Evolutionary conservation across 345 rosid species (phyloP), one percentile per base, ranked within the genome.

Genomic region (Kandelia obovata): DNA sequence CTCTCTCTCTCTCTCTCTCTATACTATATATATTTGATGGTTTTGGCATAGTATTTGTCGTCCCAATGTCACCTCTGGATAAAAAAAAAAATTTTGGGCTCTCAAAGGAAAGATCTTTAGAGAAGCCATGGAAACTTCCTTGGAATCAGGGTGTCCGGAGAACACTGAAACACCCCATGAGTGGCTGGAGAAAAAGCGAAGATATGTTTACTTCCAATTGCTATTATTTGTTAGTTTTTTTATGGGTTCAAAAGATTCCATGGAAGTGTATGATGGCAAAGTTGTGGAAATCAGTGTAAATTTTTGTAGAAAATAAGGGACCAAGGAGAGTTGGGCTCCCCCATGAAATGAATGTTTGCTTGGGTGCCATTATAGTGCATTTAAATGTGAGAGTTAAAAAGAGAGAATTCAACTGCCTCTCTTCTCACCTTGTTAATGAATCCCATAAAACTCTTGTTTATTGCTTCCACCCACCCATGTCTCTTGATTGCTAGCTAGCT

Each of bases 261-360:
- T 69, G 69, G 70, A 49, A 47, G 63, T 31, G 26, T 60, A 76
- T 1, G 31, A 56, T 2, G 59, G 8, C 49, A 30, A 27, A 11
- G 37, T 5, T 10, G 27, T 34, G 8, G 34, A 28, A 6, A 64
- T 25, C 7, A 16, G 26, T 46, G 5, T 4, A 25, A 21, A 6
- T 30, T 58, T 20, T 65, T 56, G 32, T 25, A 27, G 6, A 55
- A 34, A 30, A 47, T 9, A 16, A 35, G 7, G 39, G 39, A 37
- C 49, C 49, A 13, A 43, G 49, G 49, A 43, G 59, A 56, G 31
- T 25, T 25, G 59, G 53, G 58, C 67, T 68, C 68, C 70, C 77
- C 77, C n/a, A 76, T 62, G 79, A 75, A 71, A 78, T 83, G 86
- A 83, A 83, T 80, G 86, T 80, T 78, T 78, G 84, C 80, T 66